phyloP scores from a whole-genome alignment of 805 yeast genomes.

The Isabelozyma pseudorhagii region DNA sequence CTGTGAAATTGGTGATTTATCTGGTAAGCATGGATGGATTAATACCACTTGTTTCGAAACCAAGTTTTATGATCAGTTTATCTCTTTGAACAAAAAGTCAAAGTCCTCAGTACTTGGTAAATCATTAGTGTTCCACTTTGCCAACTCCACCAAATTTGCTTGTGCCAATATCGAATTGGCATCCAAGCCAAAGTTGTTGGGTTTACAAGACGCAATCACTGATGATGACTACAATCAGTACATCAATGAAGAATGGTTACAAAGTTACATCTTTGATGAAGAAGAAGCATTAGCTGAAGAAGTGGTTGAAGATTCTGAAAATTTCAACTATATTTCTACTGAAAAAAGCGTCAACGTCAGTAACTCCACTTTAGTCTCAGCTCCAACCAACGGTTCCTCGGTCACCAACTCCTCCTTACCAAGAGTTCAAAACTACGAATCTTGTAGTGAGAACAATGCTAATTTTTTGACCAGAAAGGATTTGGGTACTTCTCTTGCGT shows the following conservation, averaged over 20 bases:
- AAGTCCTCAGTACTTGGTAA: constrained; percentile 59
- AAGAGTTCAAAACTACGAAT: not conserved
- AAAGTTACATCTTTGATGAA: not conserved
- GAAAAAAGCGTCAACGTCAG: not conserved
- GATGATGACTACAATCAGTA: not conserved
- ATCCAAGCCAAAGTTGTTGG: not conserved
- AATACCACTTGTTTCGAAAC: constrained; percentile 67
- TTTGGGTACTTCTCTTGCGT: constrained; percentile 2
- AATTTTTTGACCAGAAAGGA: not conserved
- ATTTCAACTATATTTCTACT: not conserved
- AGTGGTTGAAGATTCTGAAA: not conserved
- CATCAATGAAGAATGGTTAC: not conserved
- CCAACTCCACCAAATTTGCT: constrained; percentile 53
- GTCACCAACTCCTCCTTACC: not conserved
- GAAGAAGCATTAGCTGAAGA: not conserved
- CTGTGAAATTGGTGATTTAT: constrained; percentile 72
- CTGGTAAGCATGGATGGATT: constrained; percentile 76
- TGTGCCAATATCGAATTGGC: constrained; percentile 55
- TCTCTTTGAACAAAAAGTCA: constrained; percentile 56
- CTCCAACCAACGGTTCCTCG: not conserved
- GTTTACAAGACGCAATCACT: not conserved
- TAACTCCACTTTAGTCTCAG: not conserved
- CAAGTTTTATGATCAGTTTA: constrained; percentile 59
- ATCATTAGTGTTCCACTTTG: constrained; percentile 55
- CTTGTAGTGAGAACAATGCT: not conserved